Evolutionary conservation across 1,284 basidiomycete species (phyloP).

Genomic region (Austroboletus novae-zelandiae): DNA sequence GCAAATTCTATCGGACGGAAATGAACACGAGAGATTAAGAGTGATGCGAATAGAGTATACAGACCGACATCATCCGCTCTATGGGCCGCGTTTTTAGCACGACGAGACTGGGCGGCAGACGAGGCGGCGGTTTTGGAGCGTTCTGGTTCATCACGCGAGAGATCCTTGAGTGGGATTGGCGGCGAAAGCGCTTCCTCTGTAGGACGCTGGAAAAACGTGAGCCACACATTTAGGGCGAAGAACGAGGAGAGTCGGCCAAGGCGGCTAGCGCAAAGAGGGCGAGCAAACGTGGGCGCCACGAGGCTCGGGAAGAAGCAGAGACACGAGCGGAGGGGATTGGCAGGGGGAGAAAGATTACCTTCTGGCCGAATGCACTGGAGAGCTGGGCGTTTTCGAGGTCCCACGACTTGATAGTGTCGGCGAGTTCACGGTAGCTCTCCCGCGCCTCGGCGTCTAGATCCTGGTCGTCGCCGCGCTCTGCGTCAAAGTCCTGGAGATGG

Average conservation of each 20-base stretch:
- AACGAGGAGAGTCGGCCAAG: too few relatives aligned
- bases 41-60: conserved; percentile 25
- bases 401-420: conserved; percentile 76
- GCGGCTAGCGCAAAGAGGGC: too few relatives aligned
- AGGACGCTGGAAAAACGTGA: conserved; percentile 30
- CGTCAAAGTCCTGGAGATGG: conserved; percentile 69
- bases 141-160: conserved; percentile 42
- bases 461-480: conserved; percentile 58
- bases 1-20: conserved; percentile 72
- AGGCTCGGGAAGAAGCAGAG: conserved; percentile 5
- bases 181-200: conserved; percentile 42
- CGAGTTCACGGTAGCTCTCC: conserved; percentile 73
- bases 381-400: conserved; percentile 81
- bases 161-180: conserved; percentile 34
- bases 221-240: conserved; percentile 6
- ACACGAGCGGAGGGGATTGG: conserved; percentile 1
- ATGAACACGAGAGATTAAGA: conserved; percentile 14
- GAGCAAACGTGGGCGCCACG: too few relatives aligned
- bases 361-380: conserved; percentile 66
- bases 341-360: conserved; percentile 44
- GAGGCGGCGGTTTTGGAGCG: conserved; percentile 43
- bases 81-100: conserved; percentile 83
- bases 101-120: conserved; percentile 72
- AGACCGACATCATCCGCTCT: conserved; percentile 79
- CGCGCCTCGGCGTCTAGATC: conserved; percentile 63